Evolutionary conservation across 371 early-diverging fungal genomes (phyloP).

Genomic region (Amoeboaphelidium occidentale): DNA sequence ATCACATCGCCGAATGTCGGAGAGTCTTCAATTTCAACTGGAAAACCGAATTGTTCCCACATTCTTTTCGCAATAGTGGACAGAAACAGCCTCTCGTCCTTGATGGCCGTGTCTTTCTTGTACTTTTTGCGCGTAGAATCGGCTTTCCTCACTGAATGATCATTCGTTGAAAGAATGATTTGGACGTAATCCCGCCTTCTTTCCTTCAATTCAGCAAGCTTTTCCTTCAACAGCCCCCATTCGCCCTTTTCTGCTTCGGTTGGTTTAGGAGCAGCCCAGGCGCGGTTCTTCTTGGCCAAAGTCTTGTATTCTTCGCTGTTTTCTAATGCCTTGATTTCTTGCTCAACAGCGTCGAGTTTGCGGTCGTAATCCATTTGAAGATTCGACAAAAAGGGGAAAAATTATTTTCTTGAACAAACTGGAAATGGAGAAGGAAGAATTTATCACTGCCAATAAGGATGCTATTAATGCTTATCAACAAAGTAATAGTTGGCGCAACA

Average conservation of each 20-base stretch:
- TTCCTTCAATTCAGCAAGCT: background rate
- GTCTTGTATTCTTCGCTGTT: background rate
- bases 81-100: background rate
- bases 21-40: background rate
- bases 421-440: too few relatives aligned
- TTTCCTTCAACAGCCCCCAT: background rate
- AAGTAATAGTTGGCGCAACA: too few relatives aligned
- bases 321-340: background rate
- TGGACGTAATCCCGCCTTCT: background rate
- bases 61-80: background rate
- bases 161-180: background rate
- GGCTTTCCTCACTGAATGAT: background rate
- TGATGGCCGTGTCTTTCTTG: background rate
- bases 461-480: too few relatives aligned
- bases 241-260: background rate
- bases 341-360: background rate
- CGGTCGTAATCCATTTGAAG: background rate
- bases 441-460: too few relatives aligned
- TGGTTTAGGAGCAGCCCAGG: background rate
- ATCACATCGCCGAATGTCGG: background rate
- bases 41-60: background rate
- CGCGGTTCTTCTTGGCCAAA: background rate
- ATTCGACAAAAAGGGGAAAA: too few relatives aligned
- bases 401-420: too few relatives aligned
- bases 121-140: background rate